Evolutionary conservation across 1,284 basidiomycete genomes (phyloP).

Genomic region (Cutaneotrichosporon dermatis): DNA sequence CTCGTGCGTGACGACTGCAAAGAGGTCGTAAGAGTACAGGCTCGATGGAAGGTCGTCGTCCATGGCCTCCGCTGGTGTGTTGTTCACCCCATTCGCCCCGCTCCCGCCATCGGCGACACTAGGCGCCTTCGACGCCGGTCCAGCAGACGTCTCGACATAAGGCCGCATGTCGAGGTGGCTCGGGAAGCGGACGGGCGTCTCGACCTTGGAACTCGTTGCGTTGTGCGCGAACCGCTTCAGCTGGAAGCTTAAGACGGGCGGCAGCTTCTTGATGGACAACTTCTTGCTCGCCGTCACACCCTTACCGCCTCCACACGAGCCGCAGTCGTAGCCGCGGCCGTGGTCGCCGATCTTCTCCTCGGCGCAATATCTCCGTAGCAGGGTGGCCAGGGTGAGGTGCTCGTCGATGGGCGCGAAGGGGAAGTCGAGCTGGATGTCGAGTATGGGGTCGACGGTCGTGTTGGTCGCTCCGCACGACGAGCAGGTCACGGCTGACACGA

Average conservation of each 20-base stretch:
- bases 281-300: constrained; percentile 64
- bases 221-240: constrained; percentile 96
- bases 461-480: constrained; percentile 68
- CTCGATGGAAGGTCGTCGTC: constrained; percentile 52
- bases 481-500: constrained; percentile 87
- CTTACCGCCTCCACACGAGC: constrained; percentile 39
- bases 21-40: constrained; percentile 86
- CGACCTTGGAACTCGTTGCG: constrained; percentile 75
- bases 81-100: not conserved
- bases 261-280: constrained; percentile 75
- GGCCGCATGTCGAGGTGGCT: constrained; percentile 80
- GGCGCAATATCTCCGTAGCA: constrained; percentile 41
- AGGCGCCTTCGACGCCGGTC: constrained; percentile 9
- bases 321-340: constrained; percentile 45
- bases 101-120: constrained; percentile 6
- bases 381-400: constrained; percentile 27
- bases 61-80: not conserved
- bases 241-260: constrained; percentile 88
- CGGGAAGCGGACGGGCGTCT: constrained; percentile 77
- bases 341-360: constrained; percentile 39
- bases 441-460: constrained; percentile 78
- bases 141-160: constrained; percentile 56
- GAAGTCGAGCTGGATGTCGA: constrained; percentile 87
- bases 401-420: constrained; percentile 10
- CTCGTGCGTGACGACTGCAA: constrained; percentile 91